Conservation (phyloP, 306 rosid genomes). For the Senna tora region DNA sequence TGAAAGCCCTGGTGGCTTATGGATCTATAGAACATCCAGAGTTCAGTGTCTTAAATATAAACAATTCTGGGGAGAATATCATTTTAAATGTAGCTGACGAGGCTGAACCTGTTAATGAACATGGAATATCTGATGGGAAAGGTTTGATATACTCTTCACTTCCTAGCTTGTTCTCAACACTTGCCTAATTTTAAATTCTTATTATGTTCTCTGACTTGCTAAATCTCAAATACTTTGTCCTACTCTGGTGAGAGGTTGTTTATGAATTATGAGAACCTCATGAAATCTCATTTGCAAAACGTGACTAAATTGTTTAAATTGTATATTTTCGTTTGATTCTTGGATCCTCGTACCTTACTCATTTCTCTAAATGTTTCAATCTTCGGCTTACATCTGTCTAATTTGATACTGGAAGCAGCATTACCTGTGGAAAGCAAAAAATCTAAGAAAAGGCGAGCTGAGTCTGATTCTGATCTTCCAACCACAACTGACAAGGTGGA, state of each 20-base stretch:
- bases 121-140: slow-evolving; percentile 36
- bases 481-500: slow-evolving; percentile 36
- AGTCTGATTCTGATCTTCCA: slow-evolving; percentile 46
- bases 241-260: slow-evolving; percentile 19
- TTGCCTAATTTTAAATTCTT: slow-evolving; percentile 1
- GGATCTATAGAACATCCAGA: slow-evolving; percentile 59
- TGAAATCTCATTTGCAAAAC: slow-evolving; percentile 12
- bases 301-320: neutral
- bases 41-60: slow-evolving; percentile 43
- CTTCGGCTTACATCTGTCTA: neutral
- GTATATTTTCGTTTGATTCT: neutral
- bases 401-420: slow-evolving; percentile 22
- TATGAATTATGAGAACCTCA: slow-evolving; percentile 31
- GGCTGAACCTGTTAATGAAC: slow-evolving; percentile 36
- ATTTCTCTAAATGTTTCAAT: slow-evolving; percentile 32
- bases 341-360: slow-evolving; percentile 7
- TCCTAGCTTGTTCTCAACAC: neutral
- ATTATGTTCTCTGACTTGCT: slow-evolving; percentile 2
- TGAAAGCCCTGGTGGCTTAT: slow-evolving; percentile 47
- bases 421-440: slow-evolving; percentile 40
- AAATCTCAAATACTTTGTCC: slow-evolving; percentile 9
- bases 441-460: slow-evolving; percentile 44
- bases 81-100: slow-evolving; percentile 36
- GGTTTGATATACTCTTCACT: slow-evolving; percentile 37
- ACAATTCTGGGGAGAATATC: slow-evolving; percentile 40